phyloP scores from a whole-genome alignment of 441 rosid species.

The Aquilaria agallochum region DNA sequence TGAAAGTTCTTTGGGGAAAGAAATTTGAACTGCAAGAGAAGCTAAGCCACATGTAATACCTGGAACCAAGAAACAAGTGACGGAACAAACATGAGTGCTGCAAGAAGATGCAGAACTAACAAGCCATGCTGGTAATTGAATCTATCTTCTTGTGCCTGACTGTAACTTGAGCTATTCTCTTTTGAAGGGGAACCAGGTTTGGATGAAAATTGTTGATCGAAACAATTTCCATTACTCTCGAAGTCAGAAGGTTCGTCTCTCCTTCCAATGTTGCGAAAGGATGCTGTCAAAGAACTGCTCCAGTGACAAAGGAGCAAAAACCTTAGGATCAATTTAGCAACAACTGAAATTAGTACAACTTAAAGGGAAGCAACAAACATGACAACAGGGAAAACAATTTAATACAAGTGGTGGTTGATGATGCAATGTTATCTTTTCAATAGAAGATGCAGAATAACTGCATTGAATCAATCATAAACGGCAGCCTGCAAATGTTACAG shows the following conservation, averaged over 20 bases:
- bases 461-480: constrained; percentile 3
- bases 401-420: neutral
- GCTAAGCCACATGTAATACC: constrained; percentile 36
- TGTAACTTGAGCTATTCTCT: constrained; percentile 43
- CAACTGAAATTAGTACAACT: no score
- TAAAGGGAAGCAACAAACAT: no score
- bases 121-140: constrained; percentile 85
- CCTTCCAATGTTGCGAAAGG: constrained; percentile 53
- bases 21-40: neutral
- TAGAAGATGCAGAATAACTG: neutral
- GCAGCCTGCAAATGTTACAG: neutral
- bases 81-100: constrained; percentile 83
- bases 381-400: neutral
- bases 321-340: constrained; percentile 18
- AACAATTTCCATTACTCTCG: constrained; percentile 29
- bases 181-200: constrained; percentile 35
- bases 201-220: constrained; percentile 27
- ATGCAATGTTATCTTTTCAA: neutral
- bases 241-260: constrained; percentile 45
- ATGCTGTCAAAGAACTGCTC: constrained; percentile 70
- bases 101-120: constrained; percentile 75
- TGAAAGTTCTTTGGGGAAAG: neutral
- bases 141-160: constrained; percentile 78
- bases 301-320: constrained; percentile 25
- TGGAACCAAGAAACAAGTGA: constrained; percentile 90